phyloP scores from a whole-genome alignment of 2,329 filamentous ascomycete genomes.

The Verticillium alfalfae region DNA sequence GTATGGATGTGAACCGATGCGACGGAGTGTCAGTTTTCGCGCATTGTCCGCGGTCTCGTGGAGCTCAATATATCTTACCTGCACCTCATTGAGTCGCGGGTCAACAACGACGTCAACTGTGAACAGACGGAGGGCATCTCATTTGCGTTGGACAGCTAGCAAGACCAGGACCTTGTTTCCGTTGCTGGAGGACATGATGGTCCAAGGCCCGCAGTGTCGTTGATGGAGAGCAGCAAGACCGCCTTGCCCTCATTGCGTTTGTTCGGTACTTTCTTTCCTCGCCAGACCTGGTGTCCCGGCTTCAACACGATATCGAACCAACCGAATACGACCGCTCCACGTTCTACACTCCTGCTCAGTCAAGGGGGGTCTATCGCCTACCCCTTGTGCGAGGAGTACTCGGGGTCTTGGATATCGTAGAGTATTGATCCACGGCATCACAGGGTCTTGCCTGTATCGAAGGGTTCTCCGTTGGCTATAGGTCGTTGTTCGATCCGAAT shows the following conservation, averaged over 20 bases:
- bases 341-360: constrained; percentile 16
- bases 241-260: constrained; percentile 25
- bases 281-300: constrained; percentile 20
- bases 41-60: constrained; percentile 47
- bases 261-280: constrained; percentile 24
- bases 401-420: too few relatives aligned
- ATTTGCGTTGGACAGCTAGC: constrained; percentile 27
- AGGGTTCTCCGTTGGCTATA: too few relatives aligned
- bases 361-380: constrained; percentile 20
- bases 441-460: too few relatives aligned
- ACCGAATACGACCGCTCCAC: constrained; percentile 15
- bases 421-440: too few relatives aligned
- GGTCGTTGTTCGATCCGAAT: too few relatives aligned
- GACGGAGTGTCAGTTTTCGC: constrained; percentile 43
- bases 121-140: constrained; percentile 25
- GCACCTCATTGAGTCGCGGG: constrained; percentile 55
- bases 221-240: constrained; percentile 19
- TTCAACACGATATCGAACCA: constrained; percentile 20
- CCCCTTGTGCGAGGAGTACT: constrained; percentile 13
- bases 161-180: constrained; percentile 17
- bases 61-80: constrained; percentile 52
- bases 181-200: constrained; percentile 26
- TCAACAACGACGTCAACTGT: constrained; percentile 19
- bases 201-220: constrained; percentile 18
- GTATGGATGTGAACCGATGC: too few relatives aligned